phyloP scores from a whole-genome alignment of 345 rosid genomes.

The Salix purpurea region DNA sequence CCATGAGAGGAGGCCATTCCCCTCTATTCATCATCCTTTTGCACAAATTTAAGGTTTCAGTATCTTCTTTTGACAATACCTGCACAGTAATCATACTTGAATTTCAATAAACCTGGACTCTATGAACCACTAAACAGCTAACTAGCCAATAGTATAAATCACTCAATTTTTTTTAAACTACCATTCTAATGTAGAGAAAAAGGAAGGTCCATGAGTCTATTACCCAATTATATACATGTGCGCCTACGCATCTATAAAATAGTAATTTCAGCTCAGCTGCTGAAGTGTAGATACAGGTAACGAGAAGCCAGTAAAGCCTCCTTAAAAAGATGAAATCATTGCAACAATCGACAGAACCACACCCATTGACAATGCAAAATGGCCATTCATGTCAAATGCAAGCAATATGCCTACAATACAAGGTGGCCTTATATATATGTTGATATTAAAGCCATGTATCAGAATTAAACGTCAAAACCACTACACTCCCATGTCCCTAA shows the following conservation, averaged over 20 bases:
- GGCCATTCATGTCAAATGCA: neutral
- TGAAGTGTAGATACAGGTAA: neutral
- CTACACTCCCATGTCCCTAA: neutral
- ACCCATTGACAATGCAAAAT: neutral
- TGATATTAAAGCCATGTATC: neutral
- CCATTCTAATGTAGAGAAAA: neutral
- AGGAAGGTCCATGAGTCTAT: neutral
- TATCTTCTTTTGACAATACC: slow-evolving; percentile 28
- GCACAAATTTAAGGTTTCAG: slow-evolving; percentile 23
- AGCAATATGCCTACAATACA: neutral
- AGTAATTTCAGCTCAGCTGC: neutral
- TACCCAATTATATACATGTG: neutral
- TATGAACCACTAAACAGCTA: neutral
- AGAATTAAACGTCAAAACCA: neutral
- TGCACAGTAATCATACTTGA: neutral
- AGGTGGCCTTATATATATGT: neutral
- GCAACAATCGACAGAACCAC: neutral
- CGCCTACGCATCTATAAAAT: neutral
- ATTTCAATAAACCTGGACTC: neutral
- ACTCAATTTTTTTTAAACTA: too few relatives aligned
- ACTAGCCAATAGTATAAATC: neutral
- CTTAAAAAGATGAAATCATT: too few relatives aligned
- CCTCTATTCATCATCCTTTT: slow-evolving; percentile 29
- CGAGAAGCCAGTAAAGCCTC: neutral
- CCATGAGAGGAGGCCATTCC: slow-evolving; percentile 31